Evolutionary conservation across 441 rosid species (phyloP).

Genomic region (Eutrema salsugineum): DNA sequence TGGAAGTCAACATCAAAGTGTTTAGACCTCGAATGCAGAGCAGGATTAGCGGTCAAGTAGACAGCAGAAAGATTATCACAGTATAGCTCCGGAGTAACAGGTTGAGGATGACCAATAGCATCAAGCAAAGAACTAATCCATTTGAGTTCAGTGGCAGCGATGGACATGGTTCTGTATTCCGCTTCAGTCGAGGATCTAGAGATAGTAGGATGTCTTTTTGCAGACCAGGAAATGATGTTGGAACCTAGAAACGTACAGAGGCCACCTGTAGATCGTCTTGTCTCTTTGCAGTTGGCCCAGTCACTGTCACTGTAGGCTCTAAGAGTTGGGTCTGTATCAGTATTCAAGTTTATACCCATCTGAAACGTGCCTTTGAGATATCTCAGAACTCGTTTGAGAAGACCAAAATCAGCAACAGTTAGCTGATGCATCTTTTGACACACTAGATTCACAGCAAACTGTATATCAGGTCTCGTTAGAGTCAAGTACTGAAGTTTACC

Average conservation of each 20-base stretch:
- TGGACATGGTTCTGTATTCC: neutral
- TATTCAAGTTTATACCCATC: accelerated
- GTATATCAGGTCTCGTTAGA: too few species aligned
- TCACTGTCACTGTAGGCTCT: neutral
- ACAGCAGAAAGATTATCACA: neutral
- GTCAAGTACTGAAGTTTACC: too few species aligned
- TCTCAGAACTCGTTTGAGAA: neutral
- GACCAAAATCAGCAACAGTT: neutral
- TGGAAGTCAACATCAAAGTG: neutral
- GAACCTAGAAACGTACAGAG: neutral
- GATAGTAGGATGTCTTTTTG: neutral
- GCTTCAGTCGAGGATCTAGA: neutral
- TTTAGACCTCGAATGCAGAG: neutral
- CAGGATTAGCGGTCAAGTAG: neutral
- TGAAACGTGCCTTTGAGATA: neutral
- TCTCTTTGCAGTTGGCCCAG: neutral
- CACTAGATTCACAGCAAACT: neutral
- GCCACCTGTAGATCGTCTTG: neutral
- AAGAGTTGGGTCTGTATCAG: neutral
- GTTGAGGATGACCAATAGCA: neutral
- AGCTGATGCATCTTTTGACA: neutral
- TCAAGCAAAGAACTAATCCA: neutral
- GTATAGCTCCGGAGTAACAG: accelerated
- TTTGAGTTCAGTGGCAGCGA: neutral
- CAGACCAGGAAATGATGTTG: neutral